These are phyloP conservation scores for Magnaporthales sp. DNA, from an alignment of 2,329 filamentous ascomycete genomes.

Conservation along the genomic window DNA sequence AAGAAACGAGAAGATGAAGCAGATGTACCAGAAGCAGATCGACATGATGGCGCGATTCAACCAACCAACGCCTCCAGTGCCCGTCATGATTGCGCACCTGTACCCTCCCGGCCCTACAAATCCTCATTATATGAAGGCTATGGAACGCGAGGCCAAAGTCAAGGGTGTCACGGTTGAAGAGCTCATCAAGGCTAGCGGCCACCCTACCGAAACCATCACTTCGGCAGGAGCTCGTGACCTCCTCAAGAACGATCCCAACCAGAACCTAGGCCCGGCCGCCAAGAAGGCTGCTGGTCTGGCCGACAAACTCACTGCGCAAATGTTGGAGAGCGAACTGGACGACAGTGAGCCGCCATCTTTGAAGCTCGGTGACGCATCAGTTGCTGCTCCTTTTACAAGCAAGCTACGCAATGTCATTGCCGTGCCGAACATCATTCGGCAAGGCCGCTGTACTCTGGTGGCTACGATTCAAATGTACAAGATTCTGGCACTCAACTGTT, in stretches of 20 bases:
- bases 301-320: slow-evolving; percentile 74
- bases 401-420: slow-evolving; percentile 96
- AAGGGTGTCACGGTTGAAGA: slow-evolving; percentile 61
- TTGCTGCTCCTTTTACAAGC: slow-evolving; percentile 94
- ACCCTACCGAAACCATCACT: slow-evolving; percentile 53
- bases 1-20: slow-evolving; percentile 95
- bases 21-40: slow-evolving; percentile 94
- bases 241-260: slow-evolving; percentile 42
- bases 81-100: slow-evolving; percentile 84
- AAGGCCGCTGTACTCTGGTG: slow-evolving; percentile 93
- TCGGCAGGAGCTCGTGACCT: slow-evolving; percentile 56
- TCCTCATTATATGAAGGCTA: slow-evolving; percentile 88
- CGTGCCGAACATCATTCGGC: slow-evolving; percentile 95
- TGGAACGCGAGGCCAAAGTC: slow-evolving; percentile 73
- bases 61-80: slow-evolving; percentile 84
- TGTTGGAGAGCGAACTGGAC: slow-evolving; percentile 86
- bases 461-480: slow-evolving; percentile 99
- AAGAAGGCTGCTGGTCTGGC: slow-evolving; percentile 70
- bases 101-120: slow-evolving; percentile 87
- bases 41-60: slow-evolving; percentile 92
- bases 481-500: slow-evolving; percentile 92
- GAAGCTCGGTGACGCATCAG: slow-evolving; percentile 94
- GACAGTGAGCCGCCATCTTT: slow-evolving; percentile 89
- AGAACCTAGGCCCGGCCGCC: slow-evolving; percentile 24
- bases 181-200: slow-evolving; percentile 43